A percentile compares a stretch with the other conserved stretches of the same genome.
Conservation (phyloP, 1,284 basidiomycete genomes). For the Boletus albobrunnescens region DNA sequence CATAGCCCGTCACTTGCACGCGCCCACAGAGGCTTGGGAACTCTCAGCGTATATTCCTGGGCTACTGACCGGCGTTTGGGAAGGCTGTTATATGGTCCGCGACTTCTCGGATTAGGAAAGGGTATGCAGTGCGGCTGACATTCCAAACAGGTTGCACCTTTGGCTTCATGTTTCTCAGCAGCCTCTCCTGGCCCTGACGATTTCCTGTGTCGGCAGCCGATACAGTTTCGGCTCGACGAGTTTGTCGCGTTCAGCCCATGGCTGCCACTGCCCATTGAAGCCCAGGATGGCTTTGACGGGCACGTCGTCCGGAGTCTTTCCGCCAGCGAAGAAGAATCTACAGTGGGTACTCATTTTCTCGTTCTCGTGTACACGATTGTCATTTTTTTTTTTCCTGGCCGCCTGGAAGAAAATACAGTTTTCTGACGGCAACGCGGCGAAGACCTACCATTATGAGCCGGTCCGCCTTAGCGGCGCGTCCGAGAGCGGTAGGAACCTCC, state of each 20-base stretch:
- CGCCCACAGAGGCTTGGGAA: conserved; percentile 28
- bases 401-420: conserved; percentile 27
- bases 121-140: conserved; percentile 18
- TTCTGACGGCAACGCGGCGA: conserved; percentile 26
- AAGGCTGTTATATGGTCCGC: conserved; percentile 52
- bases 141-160: conserved; percentile 27
- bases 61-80: conserved; percentile 51
- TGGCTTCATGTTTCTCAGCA: conserved; percentile 16
- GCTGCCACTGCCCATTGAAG: conserved; percentile 30
- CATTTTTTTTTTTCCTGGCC: conserved; percentile 14
- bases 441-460: conserved; percentile 33
- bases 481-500: conserved; percentile 25
- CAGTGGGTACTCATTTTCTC: conserved; percentile 20
- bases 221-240: conserved; percentile 34
- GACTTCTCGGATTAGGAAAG: conserved; percentile 17
- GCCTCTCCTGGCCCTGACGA: conserved; percentile 14
- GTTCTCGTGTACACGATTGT: conserved; percentile 21
- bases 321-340: conserved; percentile 23
- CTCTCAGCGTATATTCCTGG: conserved; percentile 37
- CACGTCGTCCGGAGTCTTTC: conserved; percentile 22
- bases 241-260: conserved; percentile 32
- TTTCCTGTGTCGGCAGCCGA: conserved; percentile 34
- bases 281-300: conserved; percentile 25
- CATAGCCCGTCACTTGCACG: conserved; percentile 26
- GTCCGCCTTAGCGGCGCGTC: conserved; percentile 29